Base-by-base conservation (phyloP, 2,329 filamentous ascomycete species). In the Monosporascus sp. region DNA sequence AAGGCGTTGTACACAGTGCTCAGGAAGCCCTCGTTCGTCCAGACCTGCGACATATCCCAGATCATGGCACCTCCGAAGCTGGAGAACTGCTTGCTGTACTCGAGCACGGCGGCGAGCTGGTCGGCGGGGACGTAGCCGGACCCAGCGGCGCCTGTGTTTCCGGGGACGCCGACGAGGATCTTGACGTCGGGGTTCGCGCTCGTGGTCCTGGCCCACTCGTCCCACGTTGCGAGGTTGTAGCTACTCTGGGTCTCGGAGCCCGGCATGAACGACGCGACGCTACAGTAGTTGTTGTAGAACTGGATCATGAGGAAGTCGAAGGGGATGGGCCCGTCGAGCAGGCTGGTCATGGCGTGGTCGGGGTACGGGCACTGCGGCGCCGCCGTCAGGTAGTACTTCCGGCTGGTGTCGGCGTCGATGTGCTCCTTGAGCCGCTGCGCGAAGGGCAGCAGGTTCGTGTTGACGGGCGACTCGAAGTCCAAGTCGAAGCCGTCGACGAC, bases 401-500 rank as follows among this genome's bases (percentile, higher is more conserved):
- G 83, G 57, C 72, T 73, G 0, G 63, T 69, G 24, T 77, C 75
- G 20, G 71, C 70, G 59, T 82, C 74, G 75, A 85, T 85, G 37
- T 77, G 68, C 17, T 66, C 61, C 31, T 84, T 80, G 9, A 89
- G 76, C 51, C 78, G 72, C 38, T 75, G 72, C 1, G 78, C 85
- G 60, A 90, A 88, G 1, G 80, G 70, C 0, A 74, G 75, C 71
- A 87, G 82, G 70, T 88, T 85, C 48, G 69, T 68, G 15, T 80
- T 78, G 3, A 70, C 68, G 31, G 31, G 31, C 5, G 80, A 74
- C 70, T 91, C 87, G 57, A 91, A 85, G 67, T 91, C 88, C 58
- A 91, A 83, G 69, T 91, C 88, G 67, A 91, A 90, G 5, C 88
- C 88, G 66, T 91, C 86, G 43, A 91, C 72, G 4, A 81, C 74